phyloP scores from a whole-genome alignment of 2,329 filamentous ascomycete genomes.

The Trichophyton benhamiae region DNA sequence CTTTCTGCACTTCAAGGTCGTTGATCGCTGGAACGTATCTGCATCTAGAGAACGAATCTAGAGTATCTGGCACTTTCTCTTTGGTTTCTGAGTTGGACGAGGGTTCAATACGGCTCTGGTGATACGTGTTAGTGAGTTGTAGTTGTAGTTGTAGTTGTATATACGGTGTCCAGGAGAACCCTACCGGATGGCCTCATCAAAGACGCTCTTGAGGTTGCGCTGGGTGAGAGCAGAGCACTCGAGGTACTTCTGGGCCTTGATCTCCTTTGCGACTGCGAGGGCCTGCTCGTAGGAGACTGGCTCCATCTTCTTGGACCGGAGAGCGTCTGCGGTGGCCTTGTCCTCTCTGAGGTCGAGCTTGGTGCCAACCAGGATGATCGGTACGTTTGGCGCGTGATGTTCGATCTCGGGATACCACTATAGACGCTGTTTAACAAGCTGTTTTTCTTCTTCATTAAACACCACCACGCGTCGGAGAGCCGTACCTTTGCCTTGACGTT shows the following conservation, averaged over 20 bases:
- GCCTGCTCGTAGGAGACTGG: conserved; percentile 94
- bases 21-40: not conserved
- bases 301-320: conserved; percentile 88
- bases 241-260: conserved; percentile 91
- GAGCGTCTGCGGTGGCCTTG: conserved; percentile 62
- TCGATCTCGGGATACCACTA: conserved; percentile 98
- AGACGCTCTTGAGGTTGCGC: conserved; percentile 94
- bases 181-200: conserved; percentile 95
- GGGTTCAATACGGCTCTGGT: conserved; percentile 38
- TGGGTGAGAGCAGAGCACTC: conserved; percentile 97
- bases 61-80: conserved; percentile 26
- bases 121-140: not conserved
- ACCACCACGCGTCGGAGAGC: not conserved
- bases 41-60: not conserved
- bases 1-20: not conserved
- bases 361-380: conserved; percentile 92
- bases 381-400: conserved; percentile 87
- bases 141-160: not conserved
- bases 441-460: not conserved
- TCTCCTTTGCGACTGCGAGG: conserved; percentile 78
- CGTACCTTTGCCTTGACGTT: conserved; percentile 94
- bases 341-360: conserved; percentile 95
- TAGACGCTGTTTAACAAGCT: not conserved
- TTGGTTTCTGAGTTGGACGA: conserved; percentile 34
- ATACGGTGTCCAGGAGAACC: conserved; percentile 21